Evolutionary conservation across 768 basidiomycete genomes (phyloP).

Genomic region (Auricularia cornea): DNA sequence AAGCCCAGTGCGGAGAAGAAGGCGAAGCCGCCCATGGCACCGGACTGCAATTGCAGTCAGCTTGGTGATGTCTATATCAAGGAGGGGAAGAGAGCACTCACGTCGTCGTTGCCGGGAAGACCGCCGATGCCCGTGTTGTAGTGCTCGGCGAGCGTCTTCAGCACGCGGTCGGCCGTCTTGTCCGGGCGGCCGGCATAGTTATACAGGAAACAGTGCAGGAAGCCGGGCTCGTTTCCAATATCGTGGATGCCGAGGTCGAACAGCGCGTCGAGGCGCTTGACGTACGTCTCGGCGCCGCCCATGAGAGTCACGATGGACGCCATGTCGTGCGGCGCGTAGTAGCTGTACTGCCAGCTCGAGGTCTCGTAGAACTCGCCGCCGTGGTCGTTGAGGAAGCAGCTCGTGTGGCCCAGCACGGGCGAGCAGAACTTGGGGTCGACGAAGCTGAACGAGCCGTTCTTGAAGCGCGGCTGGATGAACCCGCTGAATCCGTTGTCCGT

Average conservation of each 20-base stretch:
- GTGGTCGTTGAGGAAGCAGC: conserved; percentile 9
- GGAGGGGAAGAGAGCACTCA: conserved; percentile 1
- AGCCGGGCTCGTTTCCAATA: conserved; percentile 1
- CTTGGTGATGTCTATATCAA: neutral
- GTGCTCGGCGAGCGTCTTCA: conserved; percentile 4
- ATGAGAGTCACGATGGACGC: conserved; percentile 8
- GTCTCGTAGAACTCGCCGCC: conserved; percentile 11
- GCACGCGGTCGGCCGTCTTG: conserved; percentile 14
- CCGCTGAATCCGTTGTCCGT: conserved; percentile 9
- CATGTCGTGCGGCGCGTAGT: conserved; percentile 15
- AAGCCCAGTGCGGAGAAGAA: conserved; percentile 12
- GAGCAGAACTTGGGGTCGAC: conserved; percentile 11
- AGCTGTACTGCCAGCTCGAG: conserved; percentile 13
- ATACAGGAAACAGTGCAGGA: conserved; percentile 8
- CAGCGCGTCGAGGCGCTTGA: conserved; percentile 11
- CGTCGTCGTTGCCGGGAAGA: conserved; percentile 14
- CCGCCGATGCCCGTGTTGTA: conserved; percentile 8
- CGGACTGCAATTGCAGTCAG: conserved; percentile 1
- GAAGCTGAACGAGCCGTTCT: conserved; percentile 8
- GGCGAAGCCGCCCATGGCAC: conserved; percentile 11
- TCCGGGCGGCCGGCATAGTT: conserved; percentile 13
- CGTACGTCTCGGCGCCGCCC: conserved; percentile 8
- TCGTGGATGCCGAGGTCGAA: conserved; percentile 9
- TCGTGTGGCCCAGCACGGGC: conserved; percentile 9
- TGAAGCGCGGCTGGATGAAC: conserved; percentile 13